A percentile compares a stretch with the other conserved stretches of the same genome.
These are phyloP conservation scores for Phytopythium sindhum DNA, from an alignment of 352 stramenopile species.

Conservation along the genomic window DNA sequence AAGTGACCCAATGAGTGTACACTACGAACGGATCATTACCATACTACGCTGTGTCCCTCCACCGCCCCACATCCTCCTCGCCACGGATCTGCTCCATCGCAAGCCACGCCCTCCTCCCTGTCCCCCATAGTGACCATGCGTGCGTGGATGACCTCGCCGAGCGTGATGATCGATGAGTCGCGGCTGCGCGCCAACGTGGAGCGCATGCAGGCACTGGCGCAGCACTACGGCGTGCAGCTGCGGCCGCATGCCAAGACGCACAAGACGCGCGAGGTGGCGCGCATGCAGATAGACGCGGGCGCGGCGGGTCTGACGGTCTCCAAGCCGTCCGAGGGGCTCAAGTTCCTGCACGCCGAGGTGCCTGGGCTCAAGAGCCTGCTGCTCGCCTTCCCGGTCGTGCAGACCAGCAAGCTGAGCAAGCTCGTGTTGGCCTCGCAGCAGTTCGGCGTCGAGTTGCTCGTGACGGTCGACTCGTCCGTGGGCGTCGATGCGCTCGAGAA, in stretches of 20 bases:
- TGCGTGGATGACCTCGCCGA: slow-evolving; percentile 61
- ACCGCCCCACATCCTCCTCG: no score
- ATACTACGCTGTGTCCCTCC: no score
- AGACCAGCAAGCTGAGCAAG: slow-evolving; percentile 49
- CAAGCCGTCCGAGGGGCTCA: slow-evolving; percentile 64
- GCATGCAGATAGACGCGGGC: slow-evolving; percentile 45
- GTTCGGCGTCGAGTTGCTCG: slow-evolving; percentile 39
- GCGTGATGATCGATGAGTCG: slow-evolving; percentile 55
- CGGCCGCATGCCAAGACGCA: slow-evolving; percentile 75
- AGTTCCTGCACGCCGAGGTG: slow-evolving; percentile 47
- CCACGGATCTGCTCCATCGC: no score
- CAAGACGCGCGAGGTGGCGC: slow-evolving; percentile 70
- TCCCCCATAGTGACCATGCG: slow-evolving; percentile 27
- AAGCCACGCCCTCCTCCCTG: no score
- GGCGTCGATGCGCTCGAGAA: slow-evolving; percentile 53
- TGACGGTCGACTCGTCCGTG: slow-evolving; percentile 61
- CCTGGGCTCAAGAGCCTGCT: slow-evolving; percentile 46
- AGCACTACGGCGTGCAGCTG: slow-evolving; percentile 40
- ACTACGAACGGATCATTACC: no score
- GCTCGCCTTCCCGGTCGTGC: slow-evolving; percentile 68
- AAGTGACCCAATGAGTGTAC: no score
- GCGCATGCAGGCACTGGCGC: slow-evolving; percentile 60
- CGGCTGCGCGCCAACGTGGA: slow-evolving; percentile 60
- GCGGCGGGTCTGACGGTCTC: slow-evolving; percentile 62
- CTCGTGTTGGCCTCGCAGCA: slow-evolving; percentile 47